These are phyloP conservation scores for Aspergillus ustus DNA, from an alignment of 2,329 filamentous ascomycete species.

Conservation along the genomic window DNA sequence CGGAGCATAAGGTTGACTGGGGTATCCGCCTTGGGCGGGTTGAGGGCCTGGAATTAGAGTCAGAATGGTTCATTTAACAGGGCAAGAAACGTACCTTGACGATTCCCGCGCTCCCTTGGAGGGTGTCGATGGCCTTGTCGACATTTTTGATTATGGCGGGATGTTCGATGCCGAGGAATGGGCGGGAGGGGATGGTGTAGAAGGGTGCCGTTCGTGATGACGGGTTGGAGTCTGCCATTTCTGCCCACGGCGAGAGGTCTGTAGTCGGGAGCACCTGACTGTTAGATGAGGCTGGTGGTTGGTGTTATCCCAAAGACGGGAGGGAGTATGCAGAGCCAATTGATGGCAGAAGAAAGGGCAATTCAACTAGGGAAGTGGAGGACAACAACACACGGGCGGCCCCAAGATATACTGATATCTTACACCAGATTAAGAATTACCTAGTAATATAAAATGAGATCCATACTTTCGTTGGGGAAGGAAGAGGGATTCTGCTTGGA, in stretches of 20 bases:
- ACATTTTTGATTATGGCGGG: conserved; percentile 68
- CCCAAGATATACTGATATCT: no score
- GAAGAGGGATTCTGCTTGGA: no score
- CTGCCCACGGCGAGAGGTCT: neutral
- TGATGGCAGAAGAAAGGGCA: neutral
- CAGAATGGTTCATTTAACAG: neutral
- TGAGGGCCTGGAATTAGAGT: conserved; percentile 46
- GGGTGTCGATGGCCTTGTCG: conserved; percentile 65
- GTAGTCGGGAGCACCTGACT: neutral
- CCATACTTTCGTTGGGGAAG: no score
- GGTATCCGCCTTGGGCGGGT: conserved; percentile 51
- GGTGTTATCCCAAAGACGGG: neutral
- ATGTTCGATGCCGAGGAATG: conserved; percentile 68
- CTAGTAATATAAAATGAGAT: no score
- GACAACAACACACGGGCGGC: no score
- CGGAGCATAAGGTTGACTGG: conserved; percentile 74
- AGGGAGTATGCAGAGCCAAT: neutral
- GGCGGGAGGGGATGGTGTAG: conserved; percentile 56
- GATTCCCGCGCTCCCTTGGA: conserved; percentile 62
- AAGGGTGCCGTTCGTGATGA: conserved; percentile 47
- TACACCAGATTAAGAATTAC: no score
- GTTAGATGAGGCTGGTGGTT: neutral
- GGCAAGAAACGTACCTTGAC: conserved; percentile 49
- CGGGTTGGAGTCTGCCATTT: conserved; percentile 30
- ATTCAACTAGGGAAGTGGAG: no score